Base-by-base conservation (phyloP, 2,329 filamentous ascomycete genomes). In the Diaporthe helianthi region DNA sequence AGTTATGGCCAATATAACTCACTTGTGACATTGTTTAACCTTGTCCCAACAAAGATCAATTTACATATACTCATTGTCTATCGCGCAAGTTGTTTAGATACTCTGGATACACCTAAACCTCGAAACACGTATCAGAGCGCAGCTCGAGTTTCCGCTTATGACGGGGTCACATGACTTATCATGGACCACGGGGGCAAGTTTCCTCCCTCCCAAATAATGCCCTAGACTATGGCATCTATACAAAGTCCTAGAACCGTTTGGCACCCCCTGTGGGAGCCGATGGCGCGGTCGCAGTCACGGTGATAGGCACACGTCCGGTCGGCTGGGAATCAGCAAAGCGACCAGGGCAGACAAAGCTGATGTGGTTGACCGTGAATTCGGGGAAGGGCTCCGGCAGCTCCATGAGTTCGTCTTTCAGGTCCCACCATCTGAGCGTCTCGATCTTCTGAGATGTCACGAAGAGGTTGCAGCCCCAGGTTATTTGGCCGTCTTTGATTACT, bases 391-490 rank as follows among this genome's bases (percentile, higher is more conserved):
- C 31, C 10, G 55, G 55, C 24, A 60, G 55, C 38, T 60, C 46
- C 55, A 60, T 60, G 10, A n/a, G n/a, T n/a, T n/a, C n/a, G n/a
- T n/a, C n/a, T n/a, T n/a, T n/a, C n/a, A n/a, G n/a, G n/a, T n/a
- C n/a, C n/a, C n/a, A n/a, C n/a, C n/a, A n/a, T n/a, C n/a, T n/a
- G n/a, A n/a, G n/a, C n/a, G n/a, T n/a, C n/a, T n/a, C n/a, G n/a
- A n/a, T n/a, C n/a, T n/a, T n/a, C n/a, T n/a, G n/a, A n/a, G n/a
- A n/a, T n/a, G 54, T 4, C 54, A 60, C 44, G 36, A 60, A 60
- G 17, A 44, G 54, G 36, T 60, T 60, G 54, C 54, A 60, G 24
- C 54, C 54, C 54, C 54, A 60, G 3, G 54, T 60, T 36, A 60
- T 60, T 36, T n/a, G 19, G 54, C 54, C 54, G 1, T 44, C 54